Conservation (phyloP, 176 grass and related monocot genomes). For the Hsuehochloa calcarea region DNA sequence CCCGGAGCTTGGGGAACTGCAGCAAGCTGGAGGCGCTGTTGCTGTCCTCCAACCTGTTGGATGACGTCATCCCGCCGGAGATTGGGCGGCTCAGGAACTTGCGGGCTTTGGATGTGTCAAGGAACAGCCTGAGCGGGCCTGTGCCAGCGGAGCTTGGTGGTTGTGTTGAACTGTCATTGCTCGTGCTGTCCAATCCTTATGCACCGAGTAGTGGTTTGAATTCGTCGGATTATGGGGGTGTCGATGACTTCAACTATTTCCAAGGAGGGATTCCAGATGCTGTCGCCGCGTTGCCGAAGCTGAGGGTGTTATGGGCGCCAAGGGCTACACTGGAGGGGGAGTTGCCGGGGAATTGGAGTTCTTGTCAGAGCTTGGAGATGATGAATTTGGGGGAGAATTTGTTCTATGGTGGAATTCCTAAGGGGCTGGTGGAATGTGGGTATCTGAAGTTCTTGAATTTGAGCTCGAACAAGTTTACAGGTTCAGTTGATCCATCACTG, state of each 20-base stretch:
- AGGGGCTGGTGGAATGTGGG: constrained; percentile 49
- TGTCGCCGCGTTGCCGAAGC: constrained; percentile 57
- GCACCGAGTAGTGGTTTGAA: constrained; percentile 12
- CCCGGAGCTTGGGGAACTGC: constrained; percentile 68
- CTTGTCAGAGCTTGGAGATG: constrained; percentile 75
- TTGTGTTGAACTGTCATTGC: constrained; percentile 64
- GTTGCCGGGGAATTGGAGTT: constrained; percentile 66
- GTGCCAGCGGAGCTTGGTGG: constrained; percentile 72
- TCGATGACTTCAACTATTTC: constrained; percentile 89
- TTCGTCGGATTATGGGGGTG: constrained; percentile 30
- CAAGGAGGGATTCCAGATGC: constrained; percentile 64
- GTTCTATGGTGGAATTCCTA: constrained; percentile 65
- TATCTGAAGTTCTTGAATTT: constrained; percentile 84
- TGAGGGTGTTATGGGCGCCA: constrained; percentile 88
- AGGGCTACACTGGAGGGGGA: constrained; percentile 74
- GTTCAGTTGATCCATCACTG: constrained; percentile 53
- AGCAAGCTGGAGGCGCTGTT: constrained; percentile 46
- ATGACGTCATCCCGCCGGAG: constrained; percentile 71
- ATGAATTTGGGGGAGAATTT: constrained; percentile 87
- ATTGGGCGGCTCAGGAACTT: constrained; percentile 64
- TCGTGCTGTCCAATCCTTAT: constrained; percentile 74
- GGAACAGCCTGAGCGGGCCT: constrained; percentile 79
- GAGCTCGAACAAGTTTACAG: constrained; percentile 74
- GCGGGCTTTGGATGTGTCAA: constrained; percentile 69
- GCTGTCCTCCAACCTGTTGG: constrained; percentile 72